phyloP scores from a whole-genome alignment of 352 stramenopile species.

The Globisporangium solare region DNA sequence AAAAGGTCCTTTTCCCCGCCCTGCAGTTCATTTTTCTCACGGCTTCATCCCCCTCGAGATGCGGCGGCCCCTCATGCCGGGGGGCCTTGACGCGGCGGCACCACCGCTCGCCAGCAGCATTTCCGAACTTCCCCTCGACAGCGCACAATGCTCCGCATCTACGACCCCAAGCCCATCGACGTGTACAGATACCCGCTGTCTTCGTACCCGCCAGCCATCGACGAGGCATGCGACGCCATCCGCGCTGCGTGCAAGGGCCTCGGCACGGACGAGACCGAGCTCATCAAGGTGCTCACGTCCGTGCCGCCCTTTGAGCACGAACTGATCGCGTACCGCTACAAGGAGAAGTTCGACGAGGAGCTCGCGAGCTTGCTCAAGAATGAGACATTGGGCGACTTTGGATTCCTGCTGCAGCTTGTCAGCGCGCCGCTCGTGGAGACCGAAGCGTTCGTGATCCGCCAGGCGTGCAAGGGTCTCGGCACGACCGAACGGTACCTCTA shows the following conservation, averaged over 20 bases:
- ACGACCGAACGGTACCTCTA: constrained; percentile 69
- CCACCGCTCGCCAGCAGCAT: background rate
- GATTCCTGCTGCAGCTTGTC: constrained; percentile 60
- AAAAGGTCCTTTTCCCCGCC: too few relatives aligned
- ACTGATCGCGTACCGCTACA: constrained; percentile 64
- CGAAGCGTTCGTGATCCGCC: constrained; percentile 62
- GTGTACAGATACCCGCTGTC: constrained; percentile 11
- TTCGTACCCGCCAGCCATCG: constrained; percentile 39
- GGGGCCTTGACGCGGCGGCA: background rate
- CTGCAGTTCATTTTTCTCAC: too few relatives aligned
- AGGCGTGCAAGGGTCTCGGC: constrained; percentile 41
- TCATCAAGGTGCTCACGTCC: constrained; percentile 44
- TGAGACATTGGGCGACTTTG: constrained; percentile 65
- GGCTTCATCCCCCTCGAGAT: too few relatives aligned
- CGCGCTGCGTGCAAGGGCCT: constrained; percentile 59
- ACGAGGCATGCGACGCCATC: constrained; percentile 49
- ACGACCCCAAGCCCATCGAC: constrained; percentile 20
- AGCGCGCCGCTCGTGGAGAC: constrained; percentile 54
- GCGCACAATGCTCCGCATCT: constrained; percentile 27
- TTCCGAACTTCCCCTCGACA: background rate
- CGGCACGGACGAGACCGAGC: constrained; percentile 59
- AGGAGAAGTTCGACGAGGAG: constrained; percentile 51
- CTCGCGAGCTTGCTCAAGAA: constrained; percentile 60
- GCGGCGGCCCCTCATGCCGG: background rate
- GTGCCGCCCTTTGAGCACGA: constrained; percentile 46